A percentile compares a stretch with the other conserved stretches of the same genome.
phyloP scores from a whole-genome alignment of 2,329 filamentous ascomycete species.

The Hirsutella rhossiliensis region DNA sequence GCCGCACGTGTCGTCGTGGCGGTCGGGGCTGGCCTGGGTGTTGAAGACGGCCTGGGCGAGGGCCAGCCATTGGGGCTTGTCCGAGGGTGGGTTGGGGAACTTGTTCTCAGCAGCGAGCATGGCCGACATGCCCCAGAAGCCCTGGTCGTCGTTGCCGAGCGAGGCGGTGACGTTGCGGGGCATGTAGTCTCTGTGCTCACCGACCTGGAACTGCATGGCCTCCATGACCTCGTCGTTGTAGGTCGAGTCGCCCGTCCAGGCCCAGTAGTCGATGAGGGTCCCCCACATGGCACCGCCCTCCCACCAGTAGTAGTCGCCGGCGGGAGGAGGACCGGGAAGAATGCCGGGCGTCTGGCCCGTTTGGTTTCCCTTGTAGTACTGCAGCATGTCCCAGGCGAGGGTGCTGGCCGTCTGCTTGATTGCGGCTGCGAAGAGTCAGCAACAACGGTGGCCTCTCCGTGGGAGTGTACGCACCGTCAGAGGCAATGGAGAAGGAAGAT shows the following conservation, averaged over 20 bases:
- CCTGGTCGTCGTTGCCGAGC: slow-evolving; percentile 54
- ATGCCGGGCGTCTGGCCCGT: slow-evolving; percentile 33
- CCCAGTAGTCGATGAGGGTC: slow-evolving; percentile 52
- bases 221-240: slow-evolving; percentile 44
- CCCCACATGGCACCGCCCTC: slow-evolving; percentile 52
- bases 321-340: slow-evolving; percentile 32
- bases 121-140: slow-evolving; percentile 54
- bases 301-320: slow-evolving; percentile 52
- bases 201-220: slow-evolving; percentile 40
- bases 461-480: slow-evolving; percentile 2
- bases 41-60: slow-evolving; percentile 55
- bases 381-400: slow-evolving; percentile 31
- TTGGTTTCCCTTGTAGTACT: slow-evolving; percentile 33
- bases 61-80: slow-evolving; percentile 39
- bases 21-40: slow-evolving; percentile 38
- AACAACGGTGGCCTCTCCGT: too few species aligned
- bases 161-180: slow-evolving; percentile 38
- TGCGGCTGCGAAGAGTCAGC: slow-evolving; percentile 12
- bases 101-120: slow-evolving; percentile 47
- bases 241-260: slow-evolving; percentile 43
- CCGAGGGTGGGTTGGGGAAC: slow-evolving; percentile 40
- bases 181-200: slow-evolving; percentile 41
- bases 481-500: slow-evolving; percentile 4
- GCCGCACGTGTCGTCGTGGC: slow-evolving; percentile 43
- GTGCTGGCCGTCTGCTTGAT: slow-evolving; percentile 26